Evolutionary conservation across 371 early-diverging fungal species (phyloP).

Genomic region (Lichtheimia ornata): DNA sequence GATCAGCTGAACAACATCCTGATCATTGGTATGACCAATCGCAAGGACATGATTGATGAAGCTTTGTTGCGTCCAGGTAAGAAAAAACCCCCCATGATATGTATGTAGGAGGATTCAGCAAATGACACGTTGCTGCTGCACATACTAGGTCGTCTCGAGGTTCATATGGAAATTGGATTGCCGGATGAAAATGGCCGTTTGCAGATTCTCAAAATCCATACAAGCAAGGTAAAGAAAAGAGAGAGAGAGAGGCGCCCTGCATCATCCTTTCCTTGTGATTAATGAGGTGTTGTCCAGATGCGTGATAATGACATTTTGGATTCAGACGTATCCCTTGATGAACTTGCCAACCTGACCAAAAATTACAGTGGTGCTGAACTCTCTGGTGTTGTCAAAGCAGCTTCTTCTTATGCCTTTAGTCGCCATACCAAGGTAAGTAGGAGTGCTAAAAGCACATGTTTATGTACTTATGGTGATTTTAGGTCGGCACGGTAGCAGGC

Average conservation of each 20-base stretch:
- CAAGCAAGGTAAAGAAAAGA: constrained; percentile 60
- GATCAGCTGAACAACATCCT: constrained; percentile 96
- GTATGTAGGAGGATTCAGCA: background rate
- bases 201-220: constrained; percentile 96
- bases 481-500: constrained; percentile 76
- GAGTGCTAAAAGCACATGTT: background rate
- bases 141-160: constrained; percentile 83
- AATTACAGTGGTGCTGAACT: constrained; percentile 99
- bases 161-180: constrained; percentile 94
- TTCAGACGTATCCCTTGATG: constrained; percentile 86
- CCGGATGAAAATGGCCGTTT: constrained; percentile 92
- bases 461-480: background rate
- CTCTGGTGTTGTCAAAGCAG: constrained; percentile 95
- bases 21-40: constrained; percentile 99
- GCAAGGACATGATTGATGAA: constrained; percentile 98
- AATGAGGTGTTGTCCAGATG: constrained; percentile 61
- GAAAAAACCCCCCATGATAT: constrained; percentile 1
- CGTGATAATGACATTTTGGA: constrained; percentile 84
- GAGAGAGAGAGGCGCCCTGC: too few species aligned
- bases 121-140: too few species aligned
- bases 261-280: background rate
- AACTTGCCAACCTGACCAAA: constrained; percentile 93
- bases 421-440: constrained; percentile 86
- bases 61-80: constrained; percentile 94
- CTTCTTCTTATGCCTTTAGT: constrained; percentile 99